These are phyloP conservation scores for Poterioochromonas sp. DNA, from an alignment of 352 stramenopile genomes.

Conservation along the genomic window DNA sequence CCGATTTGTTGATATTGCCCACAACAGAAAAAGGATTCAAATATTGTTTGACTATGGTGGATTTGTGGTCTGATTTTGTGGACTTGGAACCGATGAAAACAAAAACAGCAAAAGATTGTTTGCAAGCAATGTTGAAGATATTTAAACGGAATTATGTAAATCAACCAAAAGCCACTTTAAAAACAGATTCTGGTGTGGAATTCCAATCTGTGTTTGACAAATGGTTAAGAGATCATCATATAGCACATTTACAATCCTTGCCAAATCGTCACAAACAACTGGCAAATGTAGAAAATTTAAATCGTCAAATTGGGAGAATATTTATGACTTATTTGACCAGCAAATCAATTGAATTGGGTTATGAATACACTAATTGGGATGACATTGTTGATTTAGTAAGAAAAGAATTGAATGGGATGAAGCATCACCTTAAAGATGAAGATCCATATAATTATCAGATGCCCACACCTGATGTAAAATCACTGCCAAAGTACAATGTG, in stretches of 20 bases:
- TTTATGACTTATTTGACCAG: conserved; percentile 19
- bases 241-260: neutral
- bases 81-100: conserved; percentile 5
- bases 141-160: neutral
- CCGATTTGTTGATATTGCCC: conserved; percentile 21
- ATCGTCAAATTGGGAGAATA: conserved; percentile 22
- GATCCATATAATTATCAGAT: neutral
- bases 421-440: neutral
- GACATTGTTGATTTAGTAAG: neutral
- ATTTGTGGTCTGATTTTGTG: neutral
- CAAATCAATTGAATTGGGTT: neutral
- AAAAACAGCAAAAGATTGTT: neutral
- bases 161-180: neutral
- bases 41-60: neutral
- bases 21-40: neutral
- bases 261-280: neutral
- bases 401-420: conserved; percentile 11
- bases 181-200: neutral
- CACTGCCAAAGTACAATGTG: neutral
- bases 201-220: conserved; percentile 18
- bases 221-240: neutral
- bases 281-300: neutral
- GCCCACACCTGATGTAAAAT: neutral
- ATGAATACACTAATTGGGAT: neutral
- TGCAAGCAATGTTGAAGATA: conserved; percentile 1